Conservation (phyloP, 2,329 filamentous ascomycete genomes). For the Paraphoma sp. region DNA sequence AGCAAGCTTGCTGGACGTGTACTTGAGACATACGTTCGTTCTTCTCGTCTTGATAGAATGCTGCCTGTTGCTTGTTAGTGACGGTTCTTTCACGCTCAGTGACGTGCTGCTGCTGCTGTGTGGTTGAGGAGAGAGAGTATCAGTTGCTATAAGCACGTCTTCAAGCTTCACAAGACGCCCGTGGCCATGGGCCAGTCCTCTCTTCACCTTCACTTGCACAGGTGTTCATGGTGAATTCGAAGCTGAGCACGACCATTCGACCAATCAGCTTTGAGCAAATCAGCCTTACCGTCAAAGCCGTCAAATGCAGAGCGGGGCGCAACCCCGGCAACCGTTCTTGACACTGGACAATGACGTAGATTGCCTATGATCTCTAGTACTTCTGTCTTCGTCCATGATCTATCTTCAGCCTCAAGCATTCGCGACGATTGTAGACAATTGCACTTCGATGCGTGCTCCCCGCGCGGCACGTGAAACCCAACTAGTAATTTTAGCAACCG, state of each 20-base stretch:
- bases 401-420: not conserved
- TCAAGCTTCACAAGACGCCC: too few species aligned
- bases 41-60: not conserved
- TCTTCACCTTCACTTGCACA: conserved; percentile 1
- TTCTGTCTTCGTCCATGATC: too few species aligned
- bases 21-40: conserved; percentile 1
- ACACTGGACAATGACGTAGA: too few species aligned
- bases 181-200: not conserved
- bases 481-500: not conserved
- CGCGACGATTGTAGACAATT: not conserved
- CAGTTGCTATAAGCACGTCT: not conserved
- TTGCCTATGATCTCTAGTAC: too few species aligned
- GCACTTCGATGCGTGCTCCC: not conserved
- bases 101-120: not conserved
- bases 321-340: conserved; percentile 16
- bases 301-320: conserved; percentile 10
- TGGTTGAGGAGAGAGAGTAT: not conserved
- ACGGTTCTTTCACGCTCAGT: not conserved
- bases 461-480: not conserved
- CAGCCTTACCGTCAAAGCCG: not conserved
- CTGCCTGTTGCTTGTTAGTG: not conserved
- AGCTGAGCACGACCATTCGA: not conserved
- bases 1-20: conserved; percentile 3
- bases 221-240: conserved; percentile 5
- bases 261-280: conserved; percentile 6